Evolutionary conservation across 257 asterid species (phyloP).

Genomic region (Echites panduratus): DNA sequence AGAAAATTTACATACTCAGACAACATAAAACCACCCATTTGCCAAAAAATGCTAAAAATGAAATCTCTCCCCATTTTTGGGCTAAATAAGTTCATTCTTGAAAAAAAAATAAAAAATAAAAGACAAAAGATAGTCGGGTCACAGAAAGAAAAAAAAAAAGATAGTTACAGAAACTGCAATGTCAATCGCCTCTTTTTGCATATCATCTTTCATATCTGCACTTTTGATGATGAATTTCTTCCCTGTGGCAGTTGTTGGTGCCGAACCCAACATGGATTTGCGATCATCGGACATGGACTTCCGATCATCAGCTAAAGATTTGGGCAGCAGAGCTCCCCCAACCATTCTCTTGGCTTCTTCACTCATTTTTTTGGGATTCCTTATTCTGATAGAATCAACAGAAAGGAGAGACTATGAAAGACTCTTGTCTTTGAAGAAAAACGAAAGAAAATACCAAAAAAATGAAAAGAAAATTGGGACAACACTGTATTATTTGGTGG

Average conservation of each 20-base stretch:
- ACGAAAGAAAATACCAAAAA: not conserved
- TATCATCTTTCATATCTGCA: constrained; percentile 91
- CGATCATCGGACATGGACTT: constrained; percentile 17
- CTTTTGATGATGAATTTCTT: constrained; percentile 77
- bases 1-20: not conserved
- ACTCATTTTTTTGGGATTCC: constrained; percentile 35
- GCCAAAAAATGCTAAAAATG: not conserved
- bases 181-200: constrained; percentile 91
- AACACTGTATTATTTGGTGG: not conserved
- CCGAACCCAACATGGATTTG: constrained; percentile 40
- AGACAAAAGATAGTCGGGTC: not conserved
- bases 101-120: not conserved
- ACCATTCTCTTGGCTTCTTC: constrained; percentile 63
- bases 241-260: constrained; percentile 26
- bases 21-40: constrained; percentile 7
- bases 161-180: constrained; percentile 71
- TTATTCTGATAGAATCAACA: not conserved
- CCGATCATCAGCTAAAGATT: constrained; percentile 50
- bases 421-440: not conserved
- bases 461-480: not conserved
- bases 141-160: constrained; percentile 11
- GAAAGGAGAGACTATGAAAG: constrained; percentile 1
- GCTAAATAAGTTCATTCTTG: not conserved
- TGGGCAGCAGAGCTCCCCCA: constrained; percentile 44
- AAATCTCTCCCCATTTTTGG: not conserved